Evolutionary conservation across 495 filamentous ascomycete species (phyloP), one percentile per base, ranked within the genome.

Genomic region (Penicillium goetzii): DNA sequence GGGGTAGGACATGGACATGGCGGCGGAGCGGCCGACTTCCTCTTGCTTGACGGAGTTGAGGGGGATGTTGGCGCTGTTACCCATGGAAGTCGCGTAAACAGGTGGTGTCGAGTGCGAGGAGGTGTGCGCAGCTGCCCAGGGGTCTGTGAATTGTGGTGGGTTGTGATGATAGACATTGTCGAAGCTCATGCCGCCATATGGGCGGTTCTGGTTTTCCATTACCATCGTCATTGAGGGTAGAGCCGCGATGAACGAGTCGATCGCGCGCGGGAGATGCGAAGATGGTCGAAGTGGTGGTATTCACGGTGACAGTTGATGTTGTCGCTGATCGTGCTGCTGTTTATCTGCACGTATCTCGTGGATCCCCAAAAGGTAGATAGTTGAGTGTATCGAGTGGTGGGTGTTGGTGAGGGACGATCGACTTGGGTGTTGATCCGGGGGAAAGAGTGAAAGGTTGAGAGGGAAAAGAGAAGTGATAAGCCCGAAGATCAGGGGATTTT

Each of bases 121-220:
- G n/a, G 80, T 77, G 62, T 82, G 76, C 7, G 80, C 77, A 80
- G 59, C 33, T 4, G 81, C 83, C 93, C 93, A 98, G 17, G 94
- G 94, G 75, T 98, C 93, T 72, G 91, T 93, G 81, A 98, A 98
- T 72, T 94, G 90, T 53, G 93, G 92, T 50, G 86, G 76, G 56
- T 81, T 89, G 70, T 86, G 84, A 78, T 89, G 89, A 66, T 88
- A 85, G 71, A 90, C 82, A 75, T 87, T 87, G 76, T 94, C 90
- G 82, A 93, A 96, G 76, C 86, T 85, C 82, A 94, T 86, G 67
- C 85, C 85, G 80, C 91, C 88, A 78, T 92, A 88, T 54, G 85
- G 83, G 81, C 91, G 92, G 82, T 91, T 90, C 78, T 93, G 89
- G 75, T 88, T 85, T 79, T 92, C 90, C 79, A 95, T 87, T 80